Percentiles rank a stretch among this genome's conserved stretches.
These are phyloP conservation scores for Eucalyptus tenuipes DNA, from an alignment of 345 rosid genomes.

Conservation along the genomic window DNA sequence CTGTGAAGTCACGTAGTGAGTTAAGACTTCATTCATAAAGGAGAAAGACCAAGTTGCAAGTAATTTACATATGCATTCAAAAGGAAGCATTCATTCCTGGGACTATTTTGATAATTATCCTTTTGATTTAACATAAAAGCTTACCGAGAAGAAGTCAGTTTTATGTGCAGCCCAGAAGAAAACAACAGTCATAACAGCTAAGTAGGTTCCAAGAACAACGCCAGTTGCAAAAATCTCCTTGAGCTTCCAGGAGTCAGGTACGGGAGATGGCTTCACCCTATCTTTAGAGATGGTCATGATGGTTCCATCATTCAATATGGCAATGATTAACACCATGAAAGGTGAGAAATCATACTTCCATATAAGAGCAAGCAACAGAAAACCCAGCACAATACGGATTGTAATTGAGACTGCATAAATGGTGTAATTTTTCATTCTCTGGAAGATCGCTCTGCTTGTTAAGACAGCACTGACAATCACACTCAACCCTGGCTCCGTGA, in stretches of 20 bases:
- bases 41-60: background rate
- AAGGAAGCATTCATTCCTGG: background rate
- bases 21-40: background rate
- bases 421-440: conserved; percentile 97
- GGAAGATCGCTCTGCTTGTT: conserved; percentile 92
- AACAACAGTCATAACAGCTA: conserved; percentile 77
- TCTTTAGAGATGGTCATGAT: conserved; percentile 82
- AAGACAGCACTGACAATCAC: conserved; percentile 92
- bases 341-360: conserved; percentile 96
- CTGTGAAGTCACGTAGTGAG: conserved; percentile 12
- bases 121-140: background rate
- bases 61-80: background rate
- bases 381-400: conserved; percentile 79
- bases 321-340: conserved; percentile 89
- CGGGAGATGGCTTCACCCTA: conserved; percentile 77
- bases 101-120: background rate
- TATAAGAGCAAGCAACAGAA: conserved; percentile 76
- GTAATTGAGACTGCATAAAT: conserved; percentile 95
- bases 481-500: conserved; percentile 91
- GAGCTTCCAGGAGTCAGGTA: conserved; percentile 87
- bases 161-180: conserved; percentile 69
- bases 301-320: conserved; percentile 81
- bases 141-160: conserved; percentile 75
- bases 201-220: conserved; percentile 63
- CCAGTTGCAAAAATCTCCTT: conserved; percentile 87